These are phyloP conservation scores for Diaporthe nobilis DNA, from an alignment of 2,329 filamentous ascomycete species.

Conservation along the genomic window DNA sequence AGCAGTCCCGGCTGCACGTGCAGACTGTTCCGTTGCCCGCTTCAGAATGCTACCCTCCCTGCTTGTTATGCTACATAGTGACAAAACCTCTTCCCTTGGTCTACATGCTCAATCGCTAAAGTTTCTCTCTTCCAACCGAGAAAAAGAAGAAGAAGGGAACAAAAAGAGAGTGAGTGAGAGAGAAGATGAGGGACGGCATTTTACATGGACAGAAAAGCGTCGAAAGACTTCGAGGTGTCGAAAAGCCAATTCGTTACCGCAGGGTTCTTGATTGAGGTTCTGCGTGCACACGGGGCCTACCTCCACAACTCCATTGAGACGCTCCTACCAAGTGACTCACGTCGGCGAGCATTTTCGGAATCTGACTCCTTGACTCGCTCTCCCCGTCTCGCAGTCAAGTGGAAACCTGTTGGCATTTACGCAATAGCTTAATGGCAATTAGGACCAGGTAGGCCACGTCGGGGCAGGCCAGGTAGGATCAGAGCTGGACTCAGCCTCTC, in stretches of 20 bases:
- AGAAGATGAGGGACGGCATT: neutral
- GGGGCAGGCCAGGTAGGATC: constrained; percentile 27
- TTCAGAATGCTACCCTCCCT: constrained; percentile 12
- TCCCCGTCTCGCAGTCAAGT: neutral
- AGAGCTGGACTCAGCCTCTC: constrained; percentile 25
- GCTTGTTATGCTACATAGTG: neutral
- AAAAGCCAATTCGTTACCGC: neutral
- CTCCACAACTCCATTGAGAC: neutral
- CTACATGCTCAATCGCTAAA: neutral
- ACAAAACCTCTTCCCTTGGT: neutral
- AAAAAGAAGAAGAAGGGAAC: too few relatives aligned
- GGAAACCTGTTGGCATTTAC: constrained; percentile 1
- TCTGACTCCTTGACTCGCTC: neutral
- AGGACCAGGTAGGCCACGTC: neutral
- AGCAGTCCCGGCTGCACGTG: constrained; percentile 15
- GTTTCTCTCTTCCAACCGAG: neutral
- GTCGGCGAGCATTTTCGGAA: constrained; percentile 18
- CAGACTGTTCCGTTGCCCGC: neutral
- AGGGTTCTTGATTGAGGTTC: neutral
- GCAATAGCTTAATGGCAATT: neutral
- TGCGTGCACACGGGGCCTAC: too few relatives aligned
- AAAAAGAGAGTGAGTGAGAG: neutral
- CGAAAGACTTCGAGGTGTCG: neutral
- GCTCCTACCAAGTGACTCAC: constrained; percentile 28
- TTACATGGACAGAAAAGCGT: neutral